Conservation (phyloP, 768 basidiomycete species). For the Naganishia vaughanmartiniae region DNA sequence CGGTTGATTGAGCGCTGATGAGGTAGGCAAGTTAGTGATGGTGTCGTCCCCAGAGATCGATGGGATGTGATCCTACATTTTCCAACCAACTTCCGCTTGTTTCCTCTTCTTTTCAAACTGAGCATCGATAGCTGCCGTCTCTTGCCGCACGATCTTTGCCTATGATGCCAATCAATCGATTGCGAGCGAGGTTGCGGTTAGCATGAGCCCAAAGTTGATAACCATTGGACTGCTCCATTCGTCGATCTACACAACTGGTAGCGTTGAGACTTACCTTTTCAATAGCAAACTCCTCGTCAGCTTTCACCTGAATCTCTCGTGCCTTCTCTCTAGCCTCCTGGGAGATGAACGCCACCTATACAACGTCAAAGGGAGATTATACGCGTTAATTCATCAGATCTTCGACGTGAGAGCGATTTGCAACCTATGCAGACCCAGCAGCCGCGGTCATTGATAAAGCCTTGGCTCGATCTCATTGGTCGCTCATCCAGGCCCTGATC, state of each 20-base stretch:
- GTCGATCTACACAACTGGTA: background rate
- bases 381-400: constrained; percentile 3
- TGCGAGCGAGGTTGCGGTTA: background rate
- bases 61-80: constrained; percentile 68
- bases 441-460: background rate
- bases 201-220: background rate
- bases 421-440: background rate
- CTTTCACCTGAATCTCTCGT: constrained; percentile 92
- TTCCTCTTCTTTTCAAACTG: constrained; percentile 95
- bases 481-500: background rate
- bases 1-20: constrained; percentile 81
- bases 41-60: constrained; percentile 10
- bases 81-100: constrained; percentile 86
- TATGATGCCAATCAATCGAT: constrained; percentile 48
- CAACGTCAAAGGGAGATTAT: constrained; percentile 16
- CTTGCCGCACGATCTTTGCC: constrained; percentile 97
- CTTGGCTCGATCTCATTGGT: background rate
- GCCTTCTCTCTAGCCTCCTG: constrained; percentile 98
- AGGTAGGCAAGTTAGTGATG: background rate
- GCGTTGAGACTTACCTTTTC: constrained; percentile 66
- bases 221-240: background rate
- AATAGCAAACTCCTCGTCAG: constrained; percentile 97
- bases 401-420: background rate
- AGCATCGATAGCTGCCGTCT: constrained; percentile 89
- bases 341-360: constrained; percentile 93